Conservation (phyloP, 257 asterid species). For the Lithospermum erythrorhizon region DNA sequence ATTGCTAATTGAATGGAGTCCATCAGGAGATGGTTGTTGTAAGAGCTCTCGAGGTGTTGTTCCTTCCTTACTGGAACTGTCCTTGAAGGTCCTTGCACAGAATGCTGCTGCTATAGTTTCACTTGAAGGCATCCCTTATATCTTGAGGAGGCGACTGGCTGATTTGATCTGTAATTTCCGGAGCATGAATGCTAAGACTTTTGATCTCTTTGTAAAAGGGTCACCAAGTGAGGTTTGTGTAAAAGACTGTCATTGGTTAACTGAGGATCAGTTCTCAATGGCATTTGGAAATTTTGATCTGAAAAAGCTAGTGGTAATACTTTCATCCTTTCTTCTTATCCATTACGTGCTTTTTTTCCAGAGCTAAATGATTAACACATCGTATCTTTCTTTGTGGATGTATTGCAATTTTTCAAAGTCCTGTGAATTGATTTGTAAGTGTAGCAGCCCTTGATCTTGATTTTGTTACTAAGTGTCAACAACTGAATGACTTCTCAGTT, state of each 20-base stretch:
- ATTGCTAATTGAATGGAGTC: slow-evolving; percentile 42
- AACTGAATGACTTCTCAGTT: no score
- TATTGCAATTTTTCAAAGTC: not conserved
- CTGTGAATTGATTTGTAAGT: not conserved
- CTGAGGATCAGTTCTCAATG: slow-evolving; percentile 39
- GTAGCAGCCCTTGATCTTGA: not conserved
- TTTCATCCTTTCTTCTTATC: slow-evolving; percentile 11
- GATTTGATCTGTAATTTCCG: slow-evolving; percentile 45
- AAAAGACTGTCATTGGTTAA: slow-evolving; percentile 63
- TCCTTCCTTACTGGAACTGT: slow-evolving; percentile 59
- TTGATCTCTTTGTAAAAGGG: slow-evolving; percentile 47
- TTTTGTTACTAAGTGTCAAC: not conserved
- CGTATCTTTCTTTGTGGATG: not conserved
- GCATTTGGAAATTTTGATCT: slow-evolving; percentile 30
- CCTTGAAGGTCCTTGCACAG: slow-evolving; percentile 45
- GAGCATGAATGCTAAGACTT: slow-evolving; percentile 29
- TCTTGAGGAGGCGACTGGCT: slow-evolving; percentile 37
- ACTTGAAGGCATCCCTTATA: slow-evolving; percentile 48
- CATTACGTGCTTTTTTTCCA: not conserved
- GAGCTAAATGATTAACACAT: not conserved
- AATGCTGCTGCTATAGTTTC: slow-evolving; percentile 53
- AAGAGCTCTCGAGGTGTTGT: slow-evolving; percentile 9
- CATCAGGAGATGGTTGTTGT: slow-evolving; percentile 14
- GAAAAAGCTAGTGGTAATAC: slow-evolving; percentile 43
- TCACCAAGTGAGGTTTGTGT: slow-evolving; percentile 56